A percentile compares a stretch with the other conserved stretches of the same genome.
phyloP scores from a whole-genome alignment of 305 asterid genomes.

The Salvia sclarea region DNA sequence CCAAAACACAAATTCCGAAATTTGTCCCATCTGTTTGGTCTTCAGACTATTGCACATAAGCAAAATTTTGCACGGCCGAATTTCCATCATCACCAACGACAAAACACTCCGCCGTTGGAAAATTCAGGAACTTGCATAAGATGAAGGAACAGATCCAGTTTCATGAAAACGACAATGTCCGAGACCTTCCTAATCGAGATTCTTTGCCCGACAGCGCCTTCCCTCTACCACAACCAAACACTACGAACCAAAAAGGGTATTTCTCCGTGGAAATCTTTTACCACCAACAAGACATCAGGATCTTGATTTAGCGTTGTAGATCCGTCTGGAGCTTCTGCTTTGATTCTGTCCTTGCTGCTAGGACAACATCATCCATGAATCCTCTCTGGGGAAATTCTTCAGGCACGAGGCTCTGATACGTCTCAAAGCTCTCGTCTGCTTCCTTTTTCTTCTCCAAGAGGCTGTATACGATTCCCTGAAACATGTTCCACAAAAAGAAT shows the following conservation, averaged over 20 bases:
- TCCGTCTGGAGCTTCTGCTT: constrained; percentile 58
- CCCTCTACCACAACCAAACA: too few species aligned
- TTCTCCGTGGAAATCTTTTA: not conserved
- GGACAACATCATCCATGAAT: constrained; percentile 76
- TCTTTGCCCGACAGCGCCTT: too few species aligned
- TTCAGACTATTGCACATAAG: not conserved
- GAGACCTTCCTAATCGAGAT: too few species aligned
- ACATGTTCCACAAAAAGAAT: constrained; percentile 13
- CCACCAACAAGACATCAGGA: not conserved
- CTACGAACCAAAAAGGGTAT: too few species aligned
- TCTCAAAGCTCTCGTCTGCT: constrained; percentile 70
- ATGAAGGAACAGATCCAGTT: too few species aligned
- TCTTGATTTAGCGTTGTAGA: constrained; percentile 40
- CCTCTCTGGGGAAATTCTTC: constrained; percentile 80
- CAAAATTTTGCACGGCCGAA: not conserved
- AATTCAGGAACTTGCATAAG: too few species aligned
- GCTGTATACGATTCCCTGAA: constrained; percentile 82
- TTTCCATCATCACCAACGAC: too few species aligned
- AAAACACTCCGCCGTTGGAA: too few species aligned
- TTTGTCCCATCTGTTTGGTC: not conserved
- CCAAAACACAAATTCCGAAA: too few species aligned
- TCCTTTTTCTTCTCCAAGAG: constrained; percentile 65
- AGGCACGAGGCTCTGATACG: constrained; percentile 75
- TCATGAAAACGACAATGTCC: too few species aligned
- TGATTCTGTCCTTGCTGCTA: constrained; percentile 72